A percentile compares a stretch with the other conserved stretches of the same genome.
phyloP scores from a whole-genome alignment of 768 basidiomycete species.

The Floccularia luteovirens region DNA sequence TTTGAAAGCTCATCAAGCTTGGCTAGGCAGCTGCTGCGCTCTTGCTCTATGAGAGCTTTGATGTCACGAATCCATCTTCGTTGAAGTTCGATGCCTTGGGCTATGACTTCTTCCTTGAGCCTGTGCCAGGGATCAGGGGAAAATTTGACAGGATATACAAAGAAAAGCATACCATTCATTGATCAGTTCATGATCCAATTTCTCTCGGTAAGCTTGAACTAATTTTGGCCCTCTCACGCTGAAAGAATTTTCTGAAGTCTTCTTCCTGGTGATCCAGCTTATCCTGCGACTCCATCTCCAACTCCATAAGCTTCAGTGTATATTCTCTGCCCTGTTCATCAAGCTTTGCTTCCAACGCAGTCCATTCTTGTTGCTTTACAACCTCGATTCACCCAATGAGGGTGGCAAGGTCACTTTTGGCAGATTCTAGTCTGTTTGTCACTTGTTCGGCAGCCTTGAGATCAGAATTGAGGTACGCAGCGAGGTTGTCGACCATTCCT shows the following conservation, averaged over 20 bases:
- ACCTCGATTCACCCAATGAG: constrained; percentile 73
- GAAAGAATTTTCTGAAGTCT: constrained; percentile 74
- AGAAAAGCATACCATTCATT: constrained; percentile 67
- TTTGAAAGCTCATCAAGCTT: constrained; percentile 95
- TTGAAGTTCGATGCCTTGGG: constrained; percentile 96
- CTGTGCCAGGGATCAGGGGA: constrained; percentile 28
- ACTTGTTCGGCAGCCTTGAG: constrained; percentile 62
- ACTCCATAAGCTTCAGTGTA: constrained; percentile 67
- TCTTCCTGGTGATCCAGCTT: constrained; percentile 83
- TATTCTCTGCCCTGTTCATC: constrained; percentile 86
- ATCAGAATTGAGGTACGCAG: constrained; percentile 72
- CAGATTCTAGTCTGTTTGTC: constrained; percentile 67
- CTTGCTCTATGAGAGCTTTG: constrained; percentile 92
- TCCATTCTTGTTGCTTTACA: constrained; percentile 73
- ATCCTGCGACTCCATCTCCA: constrained; percentile 82
- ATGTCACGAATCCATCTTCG: constrained; percentile 95
- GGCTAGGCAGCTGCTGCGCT: constrained; percentile 90
- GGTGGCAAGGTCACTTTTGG: constrained; percentile 72
- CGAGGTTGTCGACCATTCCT: constrained; percentile 85
- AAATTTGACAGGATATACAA: not conserved
- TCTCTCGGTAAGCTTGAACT: constrained; percentile 75
- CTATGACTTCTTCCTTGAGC: constrained; percentile 88
- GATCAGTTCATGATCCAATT: constrained; percentile 84
- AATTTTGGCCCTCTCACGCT: constrained; percentile 69
- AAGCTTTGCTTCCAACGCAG: constrained; percentile 50